Evolutionary conservation across 495 filamentous ascomycete species (phyloP).

Genomic region (Aspergillus baeticus): DNA sequence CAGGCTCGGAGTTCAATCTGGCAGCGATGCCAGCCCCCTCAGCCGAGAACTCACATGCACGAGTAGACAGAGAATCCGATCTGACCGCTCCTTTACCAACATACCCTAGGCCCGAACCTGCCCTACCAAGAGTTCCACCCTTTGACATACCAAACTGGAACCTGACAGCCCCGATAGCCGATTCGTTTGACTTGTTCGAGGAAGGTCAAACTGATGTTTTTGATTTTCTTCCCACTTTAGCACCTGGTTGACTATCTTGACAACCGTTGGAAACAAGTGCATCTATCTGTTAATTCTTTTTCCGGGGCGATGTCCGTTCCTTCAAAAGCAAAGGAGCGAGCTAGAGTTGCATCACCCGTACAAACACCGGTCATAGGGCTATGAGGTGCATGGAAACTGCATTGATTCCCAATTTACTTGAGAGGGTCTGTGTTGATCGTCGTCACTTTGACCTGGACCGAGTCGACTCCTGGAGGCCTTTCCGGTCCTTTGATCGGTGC

Average conservation of each 20-base stretch:
- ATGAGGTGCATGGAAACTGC: not conserved
- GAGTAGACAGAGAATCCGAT: conserved; percentile 5
- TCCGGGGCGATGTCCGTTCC: too few species aligned
- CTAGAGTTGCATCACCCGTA: not conserved
- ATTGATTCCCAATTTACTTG: not conserved
- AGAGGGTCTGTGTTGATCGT: not conserved
- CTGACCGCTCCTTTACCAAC: conserved; percentile 14
- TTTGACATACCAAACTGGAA: conserved; percentile 45
- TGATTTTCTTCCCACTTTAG: conserved; percentile 42
- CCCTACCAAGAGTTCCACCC: conserved; percentile 29
- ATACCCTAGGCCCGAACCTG: conserved; percentile 30
- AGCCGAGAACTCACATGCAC: not conserved
- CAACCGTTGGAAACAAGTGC: too few species aligned
- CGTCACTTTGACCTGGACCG: not conserved
- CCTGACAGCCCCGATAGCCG: conserved; percentile 41
- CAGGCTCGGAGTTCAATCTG: conserved; percentile 13
- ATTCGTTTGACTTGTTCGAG: conserved; percentile 46
- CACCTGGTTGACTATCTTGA: conserved; percentile 13
- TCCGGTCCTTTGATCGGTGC: conserved; percentile 27
- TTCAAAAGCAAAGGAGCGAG: not conserved
- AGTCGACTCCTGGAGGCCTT: not conserved
- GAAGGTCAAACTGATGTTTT: conserved; percentile 46
- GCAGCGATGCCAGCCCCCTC: not conserved
- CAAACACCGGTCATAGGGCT: conserved; percentile 1
- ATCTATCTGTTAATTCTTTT: too few species aligned